A percentile compares a stretch with the other conserved stretches of the same genome.
Conservation (phyloP, 164 flowering plant species). For the Vitis vinifera region ASM3070453v1 NC_081822.1:8727501-8728000, state of each 20-base stretch:
- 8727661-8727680: conserved; percentile 57
- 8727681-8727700: conserved; percentile 58
- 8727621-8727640: conserved; percentile 33
- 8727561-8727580: conserved; percentile 62
- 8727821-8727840: conserved; percentile 58
- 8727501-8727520: conserved; percentile 47
- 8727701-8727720: conserved; percentile 51
- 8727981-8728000: too few species aligned
- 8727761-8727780: conserved; percentile 6
- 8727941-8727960: conserved; percentile 90
- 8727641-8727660: conserved; percentile 16
- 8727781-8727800: conserved; percentile 3
- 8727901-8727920: conserved; percentile 34
- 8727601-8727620: conserved; percentile 36
- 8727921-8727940: conserved; percentile 40
- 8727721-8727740: conserved; percentile 28
- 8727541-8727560: conserved; percentile 66
- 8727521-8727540: conserved; percentile 54
- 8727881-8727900: conserved; percentile 27
- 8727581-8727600: conserved; percentile 77
- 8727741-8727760: conserved; percentile 83
- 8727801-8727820: conserved; percentile 5
- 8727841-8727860: conserved; percentile 91
- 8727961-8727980: conserved; percentile 73
- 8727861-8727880: conserved; percentile 78